A percentile compares a stretch with the other conserved stretches of the same genome.
These are phyloP conservation scores for Periconia digitata DNA, from an alignment of 2,329 filamentous ascomycete species.

Conservation along the genomic window DNA sequence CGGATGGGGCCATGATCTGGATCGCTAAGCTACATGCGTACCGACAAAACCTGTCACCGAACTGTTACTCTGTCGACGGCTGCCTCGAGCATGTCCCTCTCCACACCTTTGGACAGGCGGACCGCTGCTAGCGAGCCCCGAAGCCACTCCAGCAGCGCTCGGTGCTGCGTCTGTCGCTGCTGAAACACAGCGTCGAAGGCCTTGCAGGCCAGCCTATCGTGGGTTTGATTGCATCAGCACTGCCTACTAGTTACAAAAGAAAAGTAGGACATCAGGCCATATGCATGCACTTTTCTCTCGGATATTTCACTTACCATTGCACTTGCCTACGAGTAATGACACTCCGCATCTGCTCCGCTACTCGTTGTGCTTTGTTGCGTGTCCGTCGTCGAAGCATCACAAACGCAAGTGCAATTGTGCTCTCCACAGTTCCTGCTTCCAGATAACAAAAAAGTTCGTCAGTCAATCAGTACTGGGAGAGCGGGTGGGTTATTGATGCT, in stretches of 20 bases:
- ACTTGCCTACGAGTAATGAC: conserved; percentile 62
- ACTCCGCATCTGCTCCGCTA: conserved; percentile 38
- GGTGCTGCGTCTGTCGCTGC: conserved; percentile 71
- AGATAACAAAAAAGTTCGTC: not conserved
- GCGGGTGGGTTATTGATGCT: conserved; percentile 7
- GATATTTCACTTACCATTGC: conserved; percentile 55
- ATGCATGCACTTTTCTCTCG: not conserved
- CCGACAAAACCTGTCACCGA: not conserved
- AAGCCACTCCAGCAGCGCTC: conserved; percentile 68
- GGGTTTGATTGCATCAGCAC: conserved; percentile 12
- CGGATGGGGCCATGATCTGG: not conserved
- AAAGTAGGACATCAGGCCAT: conserved; percentile 25
- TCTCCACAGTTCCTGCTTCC: conserved; percentile 64
- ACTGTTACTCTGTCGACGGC: conserved; percentile 14
- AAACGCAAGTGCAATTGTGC: conserved; percentile 66
- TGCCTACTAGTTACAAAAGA: not conserved
- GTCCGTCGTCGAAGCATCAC: conserved; percentile 62
- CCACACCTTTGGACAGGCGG: conserved; percentile 27
- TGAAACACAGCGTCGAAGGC: conserved; percentile 71
- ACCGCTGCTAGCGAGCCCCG: conserved; percentile 36
- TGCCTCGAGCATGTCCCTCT: conserved; percentile 32
- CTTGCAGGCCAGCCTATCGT: conserved; percentile 63
- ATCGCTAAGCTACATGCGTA: not conserved
- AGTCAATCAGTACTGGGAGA: not conserved
- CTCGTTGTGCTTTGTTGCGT: conserved; percentile 53